Evolutionary conservation across 768 basidiomycete genomes (phyloP).

Genomic region (Strobilomyces dryophilus): DNA sequence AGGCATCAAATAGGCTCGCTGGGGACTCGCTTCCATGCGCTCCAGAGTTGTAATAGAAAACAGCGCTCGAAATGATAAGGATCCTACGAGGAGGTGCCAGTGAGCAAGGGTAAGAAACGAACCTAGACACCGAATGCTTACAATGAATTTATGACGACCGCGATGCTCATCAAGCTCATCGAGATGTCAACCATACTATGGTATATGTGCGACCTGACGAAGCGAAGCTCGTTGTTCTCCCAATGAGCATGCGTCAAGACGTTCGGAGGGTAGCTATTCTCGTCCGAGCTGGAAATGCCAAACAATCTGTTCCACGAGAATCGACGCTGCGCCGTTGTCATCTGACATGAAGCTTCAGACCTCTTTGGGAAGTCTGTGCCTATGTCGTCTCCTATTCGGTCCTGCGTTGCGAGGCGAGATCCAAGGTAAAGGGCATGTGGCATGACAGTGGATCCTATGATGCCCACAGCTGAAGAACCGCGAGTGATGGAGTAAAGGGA

Average conservation of each 20-base stretch:
- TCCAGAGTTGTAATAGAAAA: constrained; percentile 62
- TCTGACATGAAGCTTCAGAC: constrained; percentile 3
- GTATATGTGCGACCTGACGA: constrained; percentile 59
- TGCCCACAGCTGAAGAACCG: constrained; percentile 52
- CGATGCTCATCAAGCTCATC: constrained; percentile 71
- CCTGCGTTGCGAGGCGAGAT: constrained; percentile 79
- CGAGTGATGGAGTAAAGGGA: constrained; percentile 12
- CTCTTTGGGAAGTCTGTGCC: constrained; percentile 18
- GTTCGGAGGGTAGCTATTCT: constrained; percentile 16
- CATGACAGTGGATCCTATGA: constrained; percentile 86
- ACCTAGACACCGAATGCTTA: constrained; percentile 30
- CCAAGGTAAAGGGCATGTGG: constrained; percentile 89
- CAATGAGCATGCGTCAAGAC: constrained; percentile 48
- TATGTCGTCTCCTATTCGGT: constrained; percentile 47
- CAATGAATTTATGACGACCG: constrained; percentile 85
- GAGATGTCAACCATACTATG: constrained; percentile 68
- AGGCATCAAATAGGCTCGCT: constrained; percentile 82
- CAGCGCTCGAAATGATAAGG: constrained; percentile 75
- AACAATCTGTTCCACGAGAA: constrained; percentile 21
- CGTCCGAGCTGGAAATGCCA: constrained; percentile 20
- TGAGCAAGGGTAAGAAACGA: neutral
- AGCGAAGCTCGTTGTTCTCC: constrained; percentile 51
- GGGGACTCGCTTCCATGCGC: constrained; percentile 39
- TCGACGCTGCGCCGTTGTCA: constrained; percentile 20
- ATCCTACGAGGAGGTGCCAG: constrained; percentile 53